Evolutionary conservation across 2,329 filamentous ascomycete genomes (phyloP).

Genomic region (Penicillium fuscoglaucum): DNA sequence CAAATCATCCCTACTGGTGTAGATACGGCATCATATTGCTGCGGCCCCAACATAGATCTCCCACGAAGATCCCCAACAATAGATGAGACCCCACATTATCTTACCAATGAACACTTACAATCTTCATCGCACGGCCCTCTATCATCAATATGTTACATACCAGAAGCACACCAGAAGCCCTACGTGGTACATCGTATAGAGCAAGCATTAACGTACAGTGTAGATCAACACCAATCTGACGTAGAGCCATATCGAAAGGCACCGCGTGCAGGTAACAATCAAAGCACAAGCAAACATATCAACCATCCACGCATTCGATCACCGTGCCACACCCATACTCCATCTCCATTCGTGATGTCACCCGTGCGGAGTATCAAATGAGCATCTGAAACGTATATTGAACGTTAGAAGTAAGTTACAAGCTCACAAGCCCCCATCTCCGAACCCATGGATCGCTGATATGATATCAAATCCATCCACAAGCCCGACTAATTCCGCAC

Average conservation of each 20-base stretch:
- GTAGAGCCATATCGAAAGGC: neutral
- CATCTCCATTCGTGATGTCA: slow-evolving; percentile 8
- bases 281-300: neutral
- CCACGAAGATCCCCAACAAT: neutral
- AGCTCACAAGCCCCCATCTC: neutral
- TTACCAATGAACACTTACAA: neutral
- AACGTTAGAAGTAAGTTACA: neutral
- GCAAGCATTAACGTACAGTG: neutral
- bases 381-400: neutral
- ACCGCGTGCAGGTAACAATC: neutral
- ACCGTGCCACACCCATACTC: neutral
- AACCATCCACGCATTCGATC: neutral
- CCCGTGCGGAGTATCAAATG: neutral
- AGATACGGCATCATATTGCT: neutral
- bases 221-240: neutral
- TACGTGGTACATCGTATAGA: neutral
- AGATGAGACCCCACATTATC: neutral
- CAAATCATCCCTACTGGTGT: neutral
- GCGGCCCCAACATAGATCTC: neutral
- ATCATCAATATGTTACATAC: neutral
- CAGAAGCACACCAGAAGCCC: neutral
- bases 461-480: neutral
- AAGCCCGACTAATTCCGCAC: neutral
- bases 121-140: neutral
- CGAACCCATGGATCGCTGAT: neutral